Conservation (phyloP, 148 eudicot genomes). For the Polygonum maritimum region DNA sequence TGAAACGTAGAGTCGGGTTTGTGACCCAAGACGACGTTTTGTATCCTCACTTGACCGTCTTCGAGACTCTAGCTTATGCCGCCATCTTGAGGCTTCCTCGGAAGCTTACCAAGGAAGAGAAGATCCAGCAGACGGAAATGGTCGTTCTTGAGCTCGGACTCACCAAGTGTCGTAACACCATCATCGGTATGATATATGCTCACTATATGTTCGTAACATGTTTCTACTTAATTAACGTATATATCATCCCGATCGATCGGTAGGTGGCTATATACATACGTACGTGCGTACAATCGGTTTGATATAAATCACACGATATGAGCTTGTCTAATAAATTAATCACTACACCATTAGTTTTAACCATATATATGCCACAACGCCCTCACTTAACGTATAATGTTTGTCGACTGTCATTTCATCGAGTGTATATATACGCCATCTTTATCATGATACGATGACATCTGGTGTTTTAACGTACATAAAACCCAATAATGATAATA, state of each 20-base stretch:
- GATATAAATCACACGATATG: neutral
- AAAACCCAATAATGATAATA: too few species aligned
- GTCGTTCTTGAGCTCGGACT: slow-evolving; percentile 49
- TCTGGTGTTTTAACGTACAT: too few species aligned
- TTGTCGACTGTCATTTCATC: neutral
- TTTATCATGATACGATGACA: too few species aligned
- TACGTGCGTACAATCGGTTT: too few species aligned
- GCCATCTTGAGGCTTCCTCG: slow-evolving; percentile 56
- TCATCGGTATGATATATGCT: slow-evolving; percentile 27
- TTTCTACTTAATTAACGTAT: too few species aligned
- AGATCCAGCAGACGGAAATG: slow-evolving; percentile 48
- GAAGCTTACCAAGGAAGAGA: slow-evolving; percentile 35
- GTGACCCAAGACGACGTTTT: slow-evolving; percentile 74
- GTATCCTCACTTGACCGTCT: slow-evolving; percentile 72
- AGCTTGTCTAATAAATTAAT: neutral
- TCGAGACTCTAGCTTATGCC: slow-evolving; percentile 60
- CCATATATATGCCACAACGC: too few species aligned
- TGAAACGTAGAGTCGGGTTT: slow-evolving; percentile 61
- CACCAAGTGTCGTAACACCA: slow-evolving; percentile 39
- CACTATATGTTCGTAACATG: neutral
- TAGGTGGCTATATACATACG: too few species aligned
- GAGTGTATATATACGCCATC: neutral
- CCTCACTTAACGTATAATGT: neutral
- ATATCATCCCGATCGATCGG: too few species aligned
- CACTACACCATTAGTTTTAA: neutral